phyloP scores from a whole-genome alignment of 116 monocot genomes.

The Papilionanthe hybrid region DNA sequence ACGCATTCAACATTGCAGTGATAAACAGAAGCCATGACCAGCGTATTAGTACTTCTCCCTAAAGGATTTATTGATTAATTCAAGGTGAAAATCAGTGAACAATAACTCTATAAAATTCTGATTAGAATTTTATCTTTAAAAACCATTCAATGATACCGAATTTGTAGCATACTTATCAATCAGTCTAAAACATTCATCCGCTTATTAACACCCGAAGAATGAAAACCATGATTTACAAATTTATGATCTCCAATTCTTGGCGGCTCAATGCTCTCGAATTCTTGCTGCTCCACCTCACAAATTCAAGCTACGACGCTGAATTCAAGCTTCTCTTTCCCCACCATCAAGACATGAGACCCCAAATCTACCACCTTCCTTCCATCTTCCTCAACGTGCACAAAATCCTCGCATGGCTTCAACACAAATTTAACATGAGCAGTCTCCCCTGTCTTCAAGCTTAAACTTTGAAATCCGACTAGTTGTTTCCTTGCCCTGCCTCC shows the following conservation, averaged over 20 bases:
- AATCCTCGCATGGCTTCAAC: slow-evolving; percentile 60
- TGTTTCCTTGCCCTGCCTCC: slow-evolving; percentile 48
- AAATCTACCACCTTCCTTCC: slow-evolving; percentile 57
- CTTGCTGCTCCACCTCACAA: neutral
- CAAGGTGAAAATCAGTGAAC: no score
- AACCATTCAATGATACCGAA: no score
- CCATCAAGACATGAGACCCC: slow-evolving; percentile 61
- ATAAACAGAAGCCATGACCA: no score
- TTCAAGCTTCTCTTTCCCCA: slow-evolving; percentile 51
- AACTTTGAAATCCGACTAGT: slow-evolving; percentile 51
- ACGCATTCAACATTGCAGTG: no score
- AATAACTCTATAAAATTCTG: no score
- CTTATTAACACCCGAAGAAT: no score
- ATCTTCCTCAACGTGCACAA: slow-evolving; percentile 38
- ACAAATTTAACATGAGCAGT: slow-evolving; percentile 40
- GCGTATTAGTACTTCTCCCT: no score
- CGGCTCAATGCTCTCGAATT: neutral
- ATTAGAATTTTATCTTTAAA: no score
- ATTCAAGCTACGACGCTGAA: slow-evolving; percentile 38
- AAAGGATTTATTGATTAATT: no score
- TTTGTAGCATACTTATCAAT: no score
- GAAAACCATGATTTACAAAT: neutral
- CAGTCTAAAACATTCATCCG: no score
- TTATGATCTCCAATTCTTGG: neutral
- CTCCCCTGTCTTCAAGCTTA: slow-evolving; percentile 44